Evolutionary conservation across 169 alveolate species (phyloP).

Genomic region (Eimeria maxima): DNA sequence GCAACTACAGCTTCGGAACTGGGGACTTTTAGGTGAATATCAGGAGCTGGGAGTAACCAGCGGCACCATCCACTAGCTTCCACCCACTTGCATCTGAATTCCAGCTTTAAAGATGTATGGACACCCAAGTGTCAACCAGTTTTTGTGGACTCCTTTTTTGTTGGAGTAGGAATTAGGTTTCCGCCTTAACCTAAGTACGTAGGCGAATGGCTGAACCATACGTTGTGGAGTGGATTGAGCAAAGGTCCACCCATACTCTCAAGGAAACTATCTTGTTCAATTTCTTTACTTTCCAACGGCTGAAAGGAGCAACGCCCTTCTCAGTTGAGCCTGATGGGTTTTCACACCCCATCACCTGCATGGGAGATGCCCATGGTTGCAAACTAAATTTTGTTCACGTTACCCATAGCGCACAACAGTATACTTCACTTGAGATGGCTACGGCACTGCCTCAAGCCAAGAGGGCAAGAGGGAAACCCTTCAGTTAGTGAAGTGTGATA

Average conservation of each 20-base stretch:
- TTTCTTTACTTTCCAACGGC: not conserved
- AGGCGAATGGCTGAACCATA: not conserved
- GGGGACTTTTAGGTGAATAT: slow-evolving; percentile 6
- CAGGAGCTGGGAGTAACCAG: not conserved
- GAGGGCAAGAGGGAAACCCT: not conserved
- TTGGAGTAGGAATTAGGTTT: not conserved
- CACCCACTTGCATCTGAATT: not conserved
- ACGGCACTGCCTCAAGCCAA: not conserved
- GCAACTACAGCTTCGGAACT: slow-evolving; percentile 67
- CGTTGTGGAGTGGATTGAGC: not conserved
- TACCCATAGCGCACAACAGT: not conserved
- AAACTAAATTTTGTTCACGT: too few species aligned
- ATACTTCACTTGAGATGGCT: not conserved
- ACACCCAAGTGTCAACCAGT: not conserved
- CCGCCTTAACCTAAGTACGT: not conserved
- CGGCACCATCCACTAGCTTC: not conserved
- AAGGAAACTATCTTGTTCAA: too few species aligned
- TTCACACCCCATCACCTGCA: too few species aligned
- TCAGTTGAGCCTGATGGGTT: too few species aligned
- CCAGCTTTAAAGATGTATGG: not conserved
- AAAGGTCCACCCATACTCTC: not conserved
- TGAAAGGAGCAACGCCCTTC: too few species aligned
- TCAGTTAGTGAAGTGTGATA: not conserved
- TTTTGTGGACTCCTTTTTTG: not conserved
- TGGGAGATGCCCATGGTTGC: too few species aligned